A percentile compares a stretch with the other conserved stretches of the same genome.
phyloP scores from a whole-genome alignment of 2,329 filamentous ascomycete species.

The Stagonosporopsis rhizophila region DNA sequence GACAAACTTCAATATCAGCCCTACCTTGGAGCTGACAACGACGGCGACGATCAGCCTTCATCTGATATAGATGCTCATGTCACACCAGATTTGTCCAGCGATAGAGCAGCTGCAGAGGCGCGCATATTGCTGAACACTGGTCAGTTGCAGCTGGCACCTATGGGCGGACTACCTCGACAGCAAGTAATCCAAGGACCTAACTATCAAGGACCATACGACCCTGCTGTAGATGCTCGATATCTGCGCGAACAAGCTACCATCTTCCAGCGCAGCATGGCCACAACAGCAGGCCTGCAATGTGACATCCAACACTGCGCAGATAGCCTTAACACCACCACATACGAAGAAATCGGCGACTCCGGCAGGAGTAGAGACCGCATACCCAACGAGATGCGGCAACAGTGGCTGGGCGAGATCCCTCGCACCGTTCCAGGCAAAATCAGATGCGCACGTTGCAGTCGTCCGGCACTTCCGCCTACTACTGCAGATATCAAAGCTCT shows the following conservation, averaged over 20 bases:
- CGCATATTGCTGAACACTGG: slow-evolving; percentile 38
- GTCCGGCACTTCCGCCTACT: slow-evolving; percentile 37
- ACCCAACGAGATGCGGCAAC: slow-evolving; percentile 46
- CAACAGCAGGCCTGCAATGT: slow-evolving; percentile 29
- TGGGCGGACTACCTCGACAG: slow-evolving; percentile 52
- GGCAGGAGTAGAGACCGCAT: slow-evolving; percentile 52
- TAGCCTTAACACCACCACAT: slow-evolving; percentile 41
- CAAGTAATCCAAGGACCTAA: slow-evolving; percentile 56
- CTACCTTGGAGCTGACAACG: slow-evolving; percentile 25
- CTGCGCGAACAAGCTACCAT: slow-evolving; percentile 38
- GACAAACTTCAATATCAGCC: slow-evolving; percentile 40
- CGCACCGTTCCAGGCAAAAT: slow-evolving; percentile 35
- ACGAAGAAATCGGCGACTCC: slow-evolving; percentile 51
- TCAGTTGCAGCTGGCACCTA: slow-evolving; percentile 46
- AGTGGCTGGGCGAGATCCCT: slow-evolving; percentile 29
- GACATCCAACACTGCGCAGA: slow-evolving; percentile 38
- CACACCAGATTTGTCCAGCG: background rate
- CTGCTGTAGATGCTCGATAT: slow-evolving; percentile 29
- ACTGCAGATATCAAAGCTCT: slow-evolving; percentile 13
- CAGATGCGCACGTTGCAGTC: slow-evolving; percentile 45
- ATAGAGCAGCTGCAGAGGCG: slow-evolving; percentile 38
- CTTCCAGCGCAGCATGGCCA: slow-evolving; percentile 43
- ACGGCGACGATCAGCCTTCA: slow-evolving; percentile 10
- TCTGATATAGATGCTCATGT: background rate
- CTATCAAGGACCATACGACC: slow-evolving; percentile 51